Evolutionary conservation across 2,329 filamentous ascomycete species (phyloP), one percentile per base, ranked within the genome.

Genomic region (Lojkania enalia): DNA sequence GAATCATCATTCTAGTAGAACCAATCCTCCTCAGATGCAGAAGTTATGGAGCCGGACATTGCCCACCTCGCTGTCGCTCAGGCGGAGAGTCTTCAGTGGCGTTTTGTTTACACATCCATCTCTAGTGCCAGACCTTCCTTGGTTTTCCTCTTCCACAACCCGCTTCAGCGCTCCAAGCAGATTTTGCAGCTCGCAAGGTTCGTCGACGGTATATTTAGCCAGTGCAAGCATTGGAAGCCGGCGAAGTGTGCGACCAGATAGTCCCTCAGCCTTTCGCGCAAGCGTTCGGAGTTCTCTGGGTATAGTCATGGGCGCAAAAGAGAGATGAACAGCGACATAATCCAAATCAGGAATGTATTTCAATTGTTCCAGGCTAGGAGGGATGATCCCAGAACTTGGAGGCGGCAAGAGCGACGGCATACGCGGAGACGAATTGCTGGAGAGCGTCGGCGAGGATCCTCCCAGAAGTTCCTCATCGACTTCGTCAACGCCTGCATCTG

Each of bases 211-310:
- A 36, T 60, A 49, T 20, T 54, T 39, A 2, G 44, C 53, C 5
- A 52, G 20, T 7, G 58, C 55, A 5, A 57, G 39, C 5, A 46
- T 44, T 3, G 60, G 51, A 4, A 58, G 35, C 5, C 49, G 42
- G 15, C 52, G 49, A 1, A 63, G 39, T 3, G 46, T 51, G 12
- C 60, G 50, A 4, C 52, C 57, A 18, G 57, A 61, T 20, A 60
- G 38, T 1, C 57, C 57, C 4, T 31, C 36, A 14, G 46, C 52
- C 14, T 38, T 19, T 25, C 64, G 48, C 5, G 71, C 60, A 7
- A 73, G 49, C 1, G 37, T 36, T 56, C 60, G 64, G 2, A 74
- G 51, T 27, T 60, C 58, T 2, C 49, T 45, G 11, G 60, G 63
- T 1, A 61, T 55, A 21, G 62, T 59, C 1, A 55, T 29, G 2